Evolutionary conservation across 1,284 basidiomycete species (phyloP).

Genomic region (Rhizoctonia solani): DNA sequence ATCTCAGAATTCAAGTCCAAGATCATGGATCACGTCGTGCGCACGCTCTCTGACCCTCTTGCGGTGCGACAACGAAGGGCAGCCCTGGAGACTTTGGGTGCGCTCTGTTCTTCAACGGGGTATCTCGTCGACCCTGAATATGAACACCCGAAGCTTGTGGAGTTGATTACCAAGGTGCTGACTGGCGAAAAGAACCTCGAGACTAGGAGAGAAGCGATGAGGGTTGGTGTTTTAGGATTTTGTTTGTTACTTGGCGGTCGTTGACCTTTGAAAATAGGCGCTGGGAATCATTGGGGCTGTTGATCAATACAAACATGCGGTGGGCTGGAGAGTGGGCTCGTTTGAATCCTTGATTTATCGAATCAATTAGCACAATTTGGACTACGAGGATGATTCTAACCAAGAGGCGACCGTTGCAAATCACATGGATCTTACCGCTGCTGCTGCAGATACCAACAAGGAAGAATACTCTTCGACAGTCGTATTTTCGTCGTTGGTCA

Average conservation of each 20-base stretch:
- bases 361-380: conserved; percentile 8
- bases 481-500: conserved; percentile 20
- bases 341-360: not conserved
- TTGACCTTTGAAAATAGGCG: not conserved
- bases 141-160: conserved; percentile 21
- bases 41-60: conserved; percentile 10
- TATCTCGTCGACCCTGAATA: conserved; percentile 15
- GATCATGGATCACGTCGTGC: conserved; percentile 23
- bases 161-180: conserved; percentile 28
- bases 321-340: not conserved
- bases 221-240: not conserved
- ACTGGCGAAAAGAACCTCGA: conserved; percentile 11
- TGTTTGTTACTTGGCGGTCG: not conserved
- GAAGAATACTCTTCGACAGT: conserved; percentile 28
- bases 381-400: not conserved
- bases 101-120: conserved; percentile 28
- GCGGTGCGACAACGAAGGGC: conserved; percentile 8
- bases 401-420: not conserved
- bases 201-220: conserved; percentile 24
- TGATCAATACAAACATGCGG: conserved; percentile 23
- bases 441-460: conserved; percentile 22
- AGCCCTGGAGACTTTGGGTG: conserved; percentile 21
- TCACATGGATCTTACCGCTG: conserved; percentile 12
- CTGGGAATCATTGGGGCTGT: conserved; percentile 22
- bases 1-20: conserved; percentile 4